phyloP scores from a whole-genome alignment of 2,329 filamentous ascomycete genomes.

The Harringtonia lauricola region DNA sequence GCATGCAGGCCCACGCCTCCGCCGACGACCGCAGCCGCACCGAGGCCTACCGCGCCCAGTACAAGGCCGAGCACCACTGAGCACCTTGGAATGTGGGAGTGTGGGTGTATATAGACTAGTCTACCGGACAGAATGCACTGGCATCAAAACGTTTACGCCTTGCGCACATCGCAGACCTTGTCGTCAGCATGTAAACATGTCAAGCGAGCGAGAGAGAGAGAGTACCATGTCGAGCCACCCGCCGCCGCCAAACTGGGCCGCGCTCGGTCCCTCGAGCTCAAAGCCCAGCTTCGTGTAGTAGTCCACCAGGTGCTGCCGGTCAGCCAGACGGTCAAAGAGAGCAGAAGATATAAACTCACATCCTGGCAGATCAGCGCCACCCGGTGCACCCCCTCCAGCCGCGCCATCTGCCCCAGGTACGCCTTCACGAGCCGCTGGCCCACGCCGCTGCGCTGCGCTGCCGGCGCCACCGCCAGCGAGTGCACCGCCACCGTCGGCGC shows the following conservation, averaged over 20 bases:
- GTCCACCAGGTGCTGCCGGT: constrained; percentile 45
- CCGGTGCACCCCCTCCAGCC: constrained; percentile 49
- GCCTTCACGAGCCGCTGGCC: constrained; percentile 64
- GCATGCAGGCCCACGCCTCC: constrained; percentile 50
- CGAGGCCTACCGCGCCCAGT: constrained; percentile 62
- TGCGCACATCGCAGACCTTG: too few relatives aligned
- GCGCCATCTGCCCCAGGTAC: constrained; percentile 67
- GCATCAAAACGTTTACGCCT: too few relatives aligned
- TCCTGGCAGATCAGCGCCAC: constrained; percentile 70
- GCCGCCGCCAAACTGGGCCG: constrained; percentile 63
- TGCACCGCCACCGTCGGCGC: constrained; percentile 73
- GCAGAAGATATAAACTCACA: constrained; percentile 20
- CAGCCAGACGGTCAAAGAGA: background rate
- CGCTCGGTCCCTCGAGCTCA: constrained; percentile 54
- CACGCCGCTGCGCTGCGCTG: constrained; percentile 62
- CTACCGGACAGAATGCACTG: too few relatives aligned
- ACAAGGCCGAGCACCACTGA: constrained; percentile 35
- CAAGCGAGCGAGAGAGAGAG: too few relatives aligned
- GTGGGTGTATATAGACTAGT: too few relatives aligned
- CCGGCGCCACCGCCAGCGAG: constrained; percentile 68
- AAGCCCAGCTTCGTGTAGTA: constrained; percentile 77
- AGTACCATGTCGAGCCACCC: constrained; percentile 73
- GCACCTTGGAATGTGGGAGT: too few relatives aligned
- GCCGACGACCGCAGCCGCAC: constrained; percentile 54
- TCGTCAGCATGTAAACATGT: too few relatives aligned